Conservation (phyloP, 129 eudicot species). For the Ambrosia artemisiifolia region DNA sequence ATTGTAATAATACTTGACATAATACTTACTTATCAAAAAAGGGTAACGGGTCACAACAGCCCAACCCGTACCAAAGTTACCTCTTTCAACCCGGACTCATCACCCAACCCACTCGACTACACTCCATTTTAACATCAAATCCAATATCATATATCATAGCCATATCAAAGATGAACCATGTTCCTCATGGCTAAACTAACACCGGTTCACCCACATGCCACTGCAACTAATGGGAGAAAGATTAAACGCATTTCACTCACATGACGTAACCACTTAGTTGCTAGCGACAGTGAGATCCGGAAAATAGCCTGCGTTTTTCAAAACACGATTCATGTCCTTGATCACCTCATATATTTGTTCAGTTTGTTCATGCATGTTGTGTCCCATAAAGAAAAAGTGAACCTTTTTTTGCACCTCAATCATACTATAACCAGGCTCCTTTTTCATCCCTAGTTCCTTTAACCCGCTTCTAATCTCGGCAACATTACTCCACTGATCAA, state of each 20-base stretch:
- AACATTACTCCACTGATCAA: conserved; percentile 75
- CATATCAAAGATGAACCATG: not conserved
- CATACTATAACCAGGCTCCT: conserved; percentile 92
- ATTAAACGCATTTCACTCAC: not conserved
- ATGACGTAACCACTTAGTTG: conserved; percentile 19
- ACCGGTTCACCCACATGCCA: not conserved
- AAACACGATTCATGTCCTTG: conserved; percentile 38
- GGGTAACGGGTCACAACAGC: not conserved
- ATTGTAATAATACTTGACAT: not conserved
- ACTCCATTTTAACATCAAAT: not conserved
- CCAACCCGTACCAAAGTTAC: not conserved
- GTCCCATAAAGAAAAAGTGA: conserved; percentile 74
- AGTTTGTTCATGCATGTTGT: conserved; percentile 59
- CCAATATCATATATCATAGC: not conserved
- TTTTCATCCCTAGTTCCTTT: conserved; percentile 65
- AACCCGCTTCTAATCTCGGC: conserved; percentile 69
- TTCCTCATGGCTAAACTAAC: not conserved
- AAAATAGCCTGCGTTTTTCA: conserved; percentile 51
- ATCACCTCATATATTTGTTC: conserved; percentile 48
- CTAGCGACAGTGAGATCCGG: conserved; percentile 42
- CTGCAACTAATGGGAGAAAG: not conserved
- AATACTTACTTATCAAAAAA: not conserved
- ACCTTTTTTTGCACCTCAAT: conserved; percentile 76
- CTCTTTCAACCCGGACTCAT: no score
- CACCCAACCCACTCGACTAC: not conserved